A percentile compares a stretch with the other conserved stretches of the same genome.
Conservation (phyloP, 306 rosid genomes). For the Parietaria judaica region DNA sequence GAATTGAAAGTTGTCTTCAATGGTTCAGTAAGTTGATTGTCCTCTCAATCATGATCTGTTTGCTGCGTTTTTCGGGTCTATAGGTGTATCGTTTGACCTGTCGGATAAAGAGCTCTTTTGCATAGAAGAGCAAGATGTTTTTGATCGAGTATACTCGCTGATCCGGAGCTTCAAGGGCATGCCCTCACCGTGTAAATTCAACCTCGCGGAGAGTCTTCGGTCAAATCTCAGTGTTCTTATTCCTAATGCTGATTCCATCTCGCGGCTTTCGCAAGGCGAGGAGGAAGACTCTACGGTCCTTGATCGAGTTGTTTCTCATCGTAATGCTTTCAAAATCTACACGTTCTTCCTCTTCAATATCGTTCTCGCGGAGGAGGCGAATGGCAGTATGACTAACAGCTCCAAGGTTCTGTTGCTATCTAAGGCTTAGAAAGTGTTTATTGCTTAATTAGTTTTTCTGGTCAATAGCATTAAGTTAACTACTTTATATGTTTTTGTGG, state of each 20-base stretch:
- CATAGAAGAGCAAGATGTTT: slow-evolving; percentile 73
- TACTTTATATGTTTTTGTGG: background rate
- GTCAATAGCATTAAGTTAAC: background rate
- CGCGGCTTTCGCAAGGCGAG: slow-evolving; percentile 46
- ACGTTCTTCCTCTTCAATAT: slow-evolving; percentile 56
- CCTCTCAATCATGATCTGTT: background rate
- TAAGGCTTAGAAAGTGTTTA: background rate
- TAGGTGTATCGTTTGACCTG: slow-evolving; percentile 85
- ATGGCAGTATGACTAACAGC: slow-evolving; percentile 21
- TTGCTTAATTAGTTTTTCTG: too few species aligned
- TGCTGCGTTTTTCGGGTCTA: background rate
- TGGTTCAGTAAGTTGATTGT: too few species aligned
- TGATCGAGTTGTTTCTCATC: slow-evolving; percentile 63
- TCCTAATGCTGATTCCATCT: slow-evolving; percentile 74
- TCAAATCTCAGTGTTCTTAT: slow-evolving; percentile 88
- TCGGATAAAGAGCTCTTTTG: slow-evolving; percentile 75
- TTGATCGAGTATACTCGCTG: slow-evolving; percentile 73
- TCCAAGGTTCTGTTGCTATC: slow-evolving; percentile 35
- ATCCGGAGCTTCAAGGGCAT: slow-evolving; percentile 40
- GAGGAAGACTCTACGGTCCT: slow-evolving; percentile 32
- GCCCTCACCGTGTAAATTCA: slow-evolving; percentile 51
- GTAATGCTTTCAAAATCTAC: slow-evolving; percentile 81
- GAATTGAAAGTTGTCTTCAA: too few species aligned
- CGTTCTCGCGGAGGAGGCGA: slow-evolving; percentile 51
- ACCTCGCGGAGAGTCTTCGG: slow-evolving; percentile 74